These are phyloP conservation scores for Boehmeria nivea DNA, from an alignment of 306 rosid genomes.

Conservation along the genomic window DNA sequence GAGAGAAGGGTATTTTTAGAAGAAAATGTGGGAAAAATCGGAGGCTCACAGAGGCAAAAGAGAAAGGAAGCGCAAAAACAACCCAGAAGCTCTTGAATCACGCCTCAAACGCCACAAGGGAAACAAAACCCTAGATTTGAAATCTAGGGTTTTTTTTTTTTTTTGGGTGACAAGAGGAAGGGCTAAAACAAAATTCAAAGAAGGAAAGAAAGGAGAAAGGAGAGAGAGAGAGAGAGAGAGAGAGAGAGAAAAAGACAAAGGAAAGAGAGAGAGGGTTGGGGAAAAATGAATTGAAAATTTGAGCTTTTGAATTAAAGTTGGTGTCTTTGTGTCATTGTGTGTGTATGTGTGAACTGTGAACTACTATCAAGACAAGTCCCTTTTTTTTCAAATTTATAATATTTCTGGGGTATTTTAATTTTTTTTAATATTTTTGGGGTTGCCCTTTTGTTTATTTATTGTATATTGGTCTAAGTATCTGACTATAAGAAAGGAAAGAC, in stretches of 20 bases:
- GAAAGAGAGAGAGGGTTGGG: constrained; percentile 15
- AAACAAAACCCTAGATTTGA: constrained; percentile 75
- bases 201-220: constrained; percentile 26
- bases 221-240: constrained; percentile 16
- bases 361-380: constrained; percentile 13
- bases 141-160: constrained; percentile 67
- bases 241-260: constrained; percentile 4
- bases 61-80: constrained; percentile 15
- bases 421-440: not conserved
- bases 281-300: constrained; percentile 30
- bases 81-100: constrained; percentile 19
- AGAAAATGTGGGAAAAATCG: constrained; percentile 43
- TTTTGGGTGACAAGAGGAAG: constrained; percentile 19
- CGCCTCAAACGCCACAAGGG: constrained; percentile 23
- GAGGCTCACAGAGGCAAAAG: constrained; percentile 17
- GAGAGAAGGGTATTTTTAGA: not conserved
- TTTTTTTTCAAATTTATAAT: not conserved
- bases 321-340: constrained; percentile 1
- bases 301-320: constrained; percentile 39
- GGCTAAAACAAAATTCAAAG: constrained; percentile 41
- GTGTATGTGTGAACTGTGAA: constrained; percentile 28
- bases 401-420: not conserved
- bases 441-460: constrained; percentile 5
- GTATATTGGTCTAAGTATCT: constrained; percentile 21
- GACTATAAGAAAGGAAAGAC: constrained; percentile 19